Percentiles rank a stretch among this genome's conserved stretches.
These are phyloP conservation scores for Lagenaria siceraria DNA, from an alignment of 306 rosid genomes.

Conservation along the genomic window DNA sequence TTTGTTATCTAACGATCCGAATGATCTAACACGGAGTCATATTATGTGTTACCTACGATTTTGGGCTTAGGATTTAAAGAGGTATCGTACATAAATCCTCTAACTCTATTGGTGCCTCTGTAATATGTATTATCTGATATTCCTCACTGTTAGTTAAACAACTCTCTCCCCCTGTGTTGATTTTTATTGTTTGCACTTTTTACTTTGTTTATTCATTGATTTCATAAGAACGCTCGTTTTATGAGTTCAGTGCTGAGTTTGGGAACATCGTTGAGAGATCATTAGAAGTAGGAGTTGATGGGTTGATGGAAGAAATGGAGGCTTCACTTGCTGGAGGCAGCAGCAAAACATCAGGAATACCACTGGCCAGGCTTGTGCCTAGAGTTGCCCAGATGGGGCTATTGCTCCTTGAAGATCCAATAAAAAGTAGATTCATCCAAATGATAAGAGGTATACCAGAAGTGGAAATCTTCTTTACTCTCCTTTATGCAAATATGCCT, in stretches of 20 bases:
- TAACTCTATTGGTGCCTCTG: too few relatives aligned
- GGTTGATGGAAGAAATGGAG: slow-evolving; percentile 40
- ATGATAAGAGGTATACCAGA: slow-evolving; percentile 42
- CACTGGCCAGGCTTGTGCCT: slow-evolving; percentile 63
- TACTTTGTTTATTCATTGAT: too few relatives aligned
- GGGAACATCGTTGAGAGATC: slow-evolving; percentile 42
- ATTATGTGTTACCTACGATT: too few relatives aligned
- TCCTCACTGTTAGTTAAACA: too few relatives aligned
- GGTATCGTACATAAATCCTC: too few relatives aligned
- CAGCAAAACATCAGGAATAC: slow-evolving; percentile 34
- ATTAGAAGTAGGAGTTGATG: slow-evolving; percentile 47
- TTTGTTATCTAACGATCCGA: too few relatives aligned
- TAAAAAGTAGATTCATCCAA: slow-evolving; percentile 57
- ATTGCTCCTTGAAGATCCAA: slow-evolving; percentile 52
- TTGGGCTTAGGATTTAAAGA: too few relatives aligned
- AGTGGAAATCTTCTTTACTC: slow-evolving; percentile 74
- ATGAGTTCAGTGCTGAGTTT: slow-evolving; percentile 57
- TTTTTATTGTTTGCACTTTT: too few relatives aligned
- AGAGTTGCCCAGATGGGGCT: slow-evolving; percentile 71
- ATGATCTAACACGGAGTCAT: too few relatives aligned
- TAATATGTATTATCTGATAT: too few relatives aligned
- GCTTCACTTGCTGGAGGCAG: slow-evolving; percentile 42
- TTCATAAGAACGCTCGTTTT: neutral
- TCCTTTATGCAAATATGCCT: slow-evolving; percentile 64
- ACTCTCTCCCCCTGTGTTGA: too few relatives aligned